phyloP scores from a whole-genome alignment of 805 yeast genomes.

The Candida sakaeoensis region DNA sequence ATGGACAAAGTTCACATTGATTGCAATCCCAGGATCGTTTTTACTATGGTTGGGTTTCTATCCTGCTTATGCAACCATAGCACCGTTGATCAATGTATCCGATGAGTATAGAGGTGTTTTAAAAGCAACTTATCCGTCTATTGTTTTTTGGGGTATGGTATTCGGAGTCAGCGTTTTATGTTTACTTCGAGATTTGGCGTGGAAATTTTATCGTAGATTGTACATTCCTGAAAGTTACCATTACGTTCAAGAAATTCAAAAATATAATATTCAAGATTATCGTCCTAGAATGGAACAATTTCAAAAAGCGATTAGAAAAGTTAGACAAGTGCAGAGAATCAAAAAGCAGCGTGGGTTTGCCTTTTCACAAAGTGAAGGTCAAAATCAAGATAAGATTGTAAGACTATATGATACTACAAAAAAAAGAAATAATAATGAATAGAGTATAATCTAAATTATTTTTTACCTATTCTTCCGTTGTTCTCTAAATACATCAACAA shows the following conservation, averaged over 20 bases:
- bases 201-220: constrained; percentile 94
- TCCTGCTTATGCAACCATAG: constrained; percentile 82
- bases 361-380: constrained; percentile 86
- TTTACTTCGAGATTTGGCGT: constrained; percentile 78
- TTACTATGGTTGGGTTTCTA: constrained; percentile 77
- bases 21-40: constrained; percentile 95
- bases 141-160: constrained; percentile 78
- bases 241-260: constrained; percentile 94
- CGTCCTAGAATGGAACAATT: constrained; percentile 96
- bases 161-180: constrained; percentile 76
- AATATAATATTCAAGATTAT: constrained; percentile 87
- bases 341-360: constrained; percentile 98
- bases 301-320: constrained; percentile 95
- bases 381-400: constrained; percentile 86
- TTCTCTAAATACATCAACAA: too few relatives aligned
- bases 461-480: too few relatives aligned
- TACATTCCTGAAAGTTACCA: constrained; percentile 91
- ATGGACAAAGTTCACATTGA: constrained; percentile 90
- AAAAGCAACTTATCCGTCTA: constrained; percentile 69
- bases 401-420: constrained; percentile 95
- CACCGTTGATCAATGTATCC: constrained; percentile 80
- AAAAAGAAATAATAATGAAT: constrained; percentile 52
- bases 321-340: constrained; percentile 97
- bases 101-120: constrained; percentile 80
- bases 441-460: too few relatives aligned